A percentile compares a stretch with the other conserved stretches of the same genome.
phyloP scores from a whole-genome alignment of 169 alveolate species.

The Cryptosporidium sp. region DNA sequence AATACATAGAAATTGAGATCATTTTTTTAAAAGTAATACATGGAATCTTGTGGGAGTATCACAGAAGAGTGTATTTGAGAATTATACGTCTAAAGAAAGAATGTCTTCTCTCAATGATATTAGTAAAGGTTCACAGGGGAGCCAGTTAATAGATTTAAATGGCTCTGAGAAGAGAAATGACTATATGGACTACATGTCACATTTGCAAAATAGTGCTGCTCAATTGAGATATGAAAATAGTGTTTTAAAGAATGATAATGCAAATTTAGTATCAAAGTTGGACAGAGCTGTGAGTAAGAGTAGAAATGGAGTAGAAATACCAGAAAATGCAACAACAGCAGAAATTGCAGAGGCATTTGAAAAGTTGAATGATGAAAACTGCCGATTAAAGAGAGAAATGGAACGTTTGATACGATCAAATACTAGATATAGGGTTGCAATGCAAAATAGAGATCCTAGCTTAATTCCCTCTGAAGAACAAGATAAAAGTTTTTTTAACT shows the following conservation, averaged over 20 bases:
- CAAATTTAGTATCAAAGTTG: conserved; percentile 46
- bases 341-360: conserved; percentile 62
- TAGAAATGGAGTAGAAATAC: conserved; percentile 67
- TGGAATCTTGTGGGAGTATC: not conserved
- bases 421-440: conserved; percentile 52
- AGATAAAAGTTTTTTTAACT: not conserved
- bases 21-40: not conserved
- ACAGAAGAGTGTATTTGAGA: not conserved
- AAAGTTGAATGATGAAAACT: conserved; percentile 42
- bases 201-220: conserved; percentile 56
- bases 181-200: conserved; percentile 44
- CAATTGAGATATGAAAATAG: conserved; percentile 52
- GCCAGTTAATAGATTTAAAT: conserved; percentile 55
- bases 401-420: conserved; percentile 66
- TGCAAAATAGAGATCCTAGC: conserved; percentile 75
- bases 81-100: not conserved
- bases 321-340: conserved; percentile 70
- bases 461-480: conserved; percentile 38
- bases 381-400: conserved; percentile 62
- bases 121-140: conserved; percentile 1
- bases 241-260: conserved; percentile 58
- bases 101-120: conserved; percentile 14
- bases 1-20: not conserved
- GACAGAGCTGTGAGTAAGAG: conserved; percentile 64
- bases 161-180: conserved; percentile 16